Evolutionary conservation across 2,329 filamentous ascomycete species (phyloP).

Genomic region (Pestalotiopsis sp.): DNA sequence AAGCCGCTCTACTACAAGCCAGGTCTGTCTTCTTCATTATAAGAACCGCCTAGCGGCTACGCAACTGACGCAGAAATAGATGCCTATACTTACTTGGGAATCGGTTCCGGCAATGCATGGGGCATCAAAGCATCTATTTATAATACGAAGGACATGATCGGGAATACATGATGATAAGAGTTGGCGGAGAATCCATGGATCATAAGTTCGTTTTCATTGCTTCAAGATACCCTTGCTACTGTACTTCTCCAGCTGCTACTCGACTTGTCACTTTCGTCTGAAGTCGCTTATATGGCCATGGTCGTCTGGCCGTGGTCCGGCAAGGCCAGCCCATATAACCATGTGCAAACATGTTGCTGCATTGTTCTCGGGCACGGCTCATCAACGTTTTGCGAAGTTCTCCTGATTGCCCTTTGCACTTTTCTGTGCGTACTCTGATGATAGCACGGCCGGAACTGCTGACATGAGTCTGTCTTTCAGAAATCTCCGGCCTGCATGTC

Average conservation of each 20-base stretch:
- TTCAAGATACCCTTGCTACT: slow-evolving; percentile 15
- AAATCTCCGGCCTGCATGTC: too few species aligned
- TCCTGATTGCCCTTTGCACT: neutral
- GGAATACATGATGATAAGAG: slow-evolving; percentile 22
- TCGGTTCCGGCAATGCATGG: slow-evolving; percentile 63
- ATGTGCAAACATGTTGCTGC: neutral
- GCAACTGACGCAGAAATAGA: slow-evolving; percentile 43
- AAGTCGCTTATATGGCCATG: neutral
- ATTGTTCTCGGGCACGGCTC: neutral
- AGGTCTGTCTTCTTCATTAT: slow-evolving; percentile 46
- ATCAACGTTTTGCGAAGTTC: neutral
- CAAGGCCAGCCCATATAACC: neutral
- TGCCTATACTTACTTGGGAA: slow-evolving; percentile 68
- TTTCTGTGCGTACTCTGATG: neutral
- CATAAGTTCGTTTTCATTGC: neutral
- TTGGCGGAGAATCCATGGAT: neutral
- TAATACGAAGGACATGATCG: slow-evolving; percentile 46
- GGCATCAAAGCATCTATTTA: slow-evolving; percentile 63
- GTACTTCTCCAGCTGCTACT: neutral
- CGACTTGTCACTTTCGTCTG: neutral
- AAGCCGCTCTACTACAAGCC: slow-evolving; percentile 77
- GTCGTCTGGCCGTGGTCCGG: neutral
- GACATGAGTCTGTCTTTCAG: neutral
- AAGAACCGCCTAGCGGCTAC: neutral
- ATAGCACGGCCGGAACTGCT: neutral